Evolutionary conservation across 108 stramenopile species (phyloP), one percentile per base, ranked within the genome.

Genomic region (Conticribra guillardii): DNA sequence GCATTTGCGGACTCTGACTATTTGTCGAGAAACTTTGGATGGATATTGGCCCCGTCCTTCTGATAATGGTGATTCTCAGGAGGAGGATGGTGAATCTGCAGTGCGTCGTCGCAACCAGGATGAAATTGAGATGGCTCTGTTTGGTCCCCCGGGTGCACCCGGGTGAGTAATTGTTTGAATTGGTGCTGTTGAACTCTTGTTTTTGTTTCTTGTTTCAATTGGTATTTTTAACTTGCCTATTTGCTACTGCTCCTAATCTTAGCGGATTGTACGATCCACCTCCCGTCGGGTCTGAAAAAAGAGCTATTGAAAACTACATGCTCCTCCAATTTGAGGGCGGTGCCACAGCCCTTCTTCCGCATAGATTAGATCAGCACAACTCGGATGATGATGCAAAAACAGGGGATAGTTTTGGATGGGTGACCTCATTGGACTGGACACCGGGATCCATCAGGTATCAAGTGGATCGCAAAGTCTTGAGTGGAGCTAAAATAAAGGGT

Each of bases 261-360:
- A n/a, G n/a, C n/a, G 95, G 95, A 8, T 60, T 96, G 29, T 96
- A 89, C 63, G 95, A 96, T 71, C 92, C 90, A 8, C 95, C 95
- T 19, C 92, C 92, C 1, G 86, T 93, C 16, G 87, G 86, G n/a
- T 54, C 63, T 19, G 90, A 89, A 29, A 84, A 76, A 52, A 81
- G 87, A 58, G 87, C 84, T 17, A 60, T 72, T 14, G 75, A 77
- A 29, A 80, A 80, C 41, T 93, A 93, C 67, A 76, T 96, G 83
- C 45, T 85, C 50, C 60, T 96, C 8, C 87, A 93, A 74, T 79
- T 96, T 47, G 91, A 93, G 60, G 94, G 94, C 3, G 83, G 85
- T 4, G 94, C 90, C 1, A 91, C 91, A 34, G 76, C 82, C 9
- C 63, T 96, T 8, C 74, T 96, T 32, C 94, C 94, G 4, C 86